Conservation (phyloP, 164 flowering plant genomes). For the Kingdonia uniflora region DNA sequence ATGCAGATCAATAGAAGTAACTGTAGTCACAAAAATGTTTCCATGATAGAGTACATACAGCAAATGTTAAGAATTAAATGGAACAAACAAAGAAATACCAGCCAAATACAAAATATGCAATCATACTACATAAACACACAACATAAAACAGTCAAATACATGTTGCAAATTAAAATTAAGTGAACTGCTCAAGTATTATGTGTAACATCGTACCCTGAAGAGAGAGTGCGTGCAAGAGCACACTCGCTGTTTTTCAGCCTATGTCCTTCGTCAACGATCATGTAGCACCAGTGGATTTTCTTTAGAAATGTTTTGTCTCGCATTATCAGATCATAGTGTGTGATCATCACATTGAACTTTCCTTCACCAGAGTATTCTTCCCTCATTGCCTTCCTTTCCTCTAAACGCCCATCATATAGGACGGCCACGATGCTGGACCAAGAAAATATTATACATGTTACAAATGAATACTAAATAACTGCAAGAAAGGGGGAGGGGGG, state of each 20-base stretch:
- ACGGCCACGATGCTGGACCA: slow-evolving; percentile 61
- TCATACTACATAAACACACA: no score
- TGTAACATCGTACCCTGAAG: slow-evolving; percentile 43
- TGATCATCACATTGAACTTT: slow-evolving; percentile 77
- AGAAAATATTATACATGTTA: slow-evolving; percentile 3
- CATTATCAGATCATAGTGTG: slow-evolving; percentile 98
- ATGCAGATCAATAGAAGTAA: no score
- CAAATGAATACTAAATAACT: not conserved
- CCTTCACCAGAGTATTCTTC: slow-evolving; percentile 73
- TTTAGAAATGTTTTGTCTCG: slow-evolving; percentile 85
- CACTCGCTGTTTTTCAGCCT: slow-evolving; percentile 86
- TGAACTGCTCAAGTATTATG: no score
- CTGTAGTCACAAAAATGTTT: not conserved
- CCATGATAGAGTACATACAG: no score
- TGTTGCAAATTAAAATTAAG: no score
- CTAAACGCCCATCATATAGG: slow-evolving; percentile 88
- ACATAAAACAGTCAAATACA: no score
- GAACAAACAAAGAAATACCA: no score
- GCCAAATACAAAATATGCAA: not conserved
- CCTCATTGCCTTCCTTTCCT: slow-evolving; percentile 74
- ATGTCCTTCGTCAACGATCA: slow-evolving; percentile 99
- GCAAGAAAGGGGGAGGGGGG: not conserved
- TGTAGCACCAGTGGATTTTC: slow-evolving; percentile 83
- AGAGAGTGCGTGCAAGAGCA: slow-evolving; percentile 70
- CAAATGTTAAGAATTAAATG: no score